A percentile compares a stretch with the other conserved stretches of the same genome.
These are phyloP conservation scores for Podospora fimiseda DNA, from an alignment of 495 filamentous ascomycete species.

Conservation along the genomic window DNA sequence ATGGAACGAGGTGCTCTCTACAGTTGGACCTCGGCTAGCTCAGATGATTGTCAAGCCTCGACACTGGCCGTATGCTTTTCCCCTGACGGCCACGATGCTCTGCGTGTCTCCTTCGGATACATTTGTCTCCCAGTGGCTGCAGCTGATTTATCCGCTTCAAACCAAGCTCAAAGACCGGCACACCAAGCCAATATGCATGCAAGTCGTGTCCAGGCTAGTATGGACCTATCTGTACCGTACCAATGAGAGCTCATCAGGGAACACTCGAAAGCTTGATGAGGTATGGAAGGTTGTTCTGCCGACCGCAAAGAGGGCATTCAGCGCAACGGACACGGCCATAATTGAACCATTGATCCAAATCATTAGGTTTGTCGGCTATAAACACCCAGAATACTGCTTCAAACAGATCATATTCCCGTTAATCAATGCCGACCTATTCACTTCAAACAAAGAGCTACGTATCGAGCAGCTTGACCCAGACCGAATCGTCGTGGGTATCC, in stretches of 20 bases:
- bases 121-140: slow-evolving; percentile 79
- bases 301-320: slow-evolving; percentile 63
- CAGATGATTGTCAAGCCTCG: slow-evolving; percentile 85
- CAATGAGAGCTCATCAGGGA: slow-evolving; percentile 58
- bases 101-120: slow-evolving; percentile 81
- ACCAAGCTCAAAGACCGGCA: slow-evolving; percentile 75
- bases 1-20: slow-evolving; percentile 78
- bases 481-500: slow-evolving; percentile 91
- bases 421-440: slow-evolving; percentile 85
- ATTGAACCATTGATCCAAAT: slow-evolving; percentile 87
- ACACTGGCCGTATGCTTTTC: slow-evolving; percentile 83
- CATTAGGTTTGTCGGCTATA: slow-evolving; percentile 90
- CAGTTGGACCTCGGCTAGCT: slow-evolving; percentile 65
- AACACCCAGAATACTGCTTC: slow-evolving; percentile 89
- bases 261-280: slow-evolving; percentile 78
- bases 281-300: slow-evolving; percentile 76
- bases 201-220: slow-evolving; percentile 83
- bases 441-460: slow-evolving; percentile 67
- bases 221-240: slow-evolving; percentile 93
- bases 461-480: slow-evolving; percentile 94
- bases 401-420: slow-evolving; percentile 86
- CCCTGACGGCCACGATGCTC: slow-evolving; percentile 73
- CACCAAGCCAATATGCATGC: slow-evolving; percentile 71
- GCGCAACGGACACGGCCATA: slow-evolving; percentile 72
- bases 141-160: slow-evolving; percentile 67